Evolutionary conservation across 2,329 filamentous ascomycete genomes (phyloP).

Genomic region (Aspergillus tanneri): DNA sequence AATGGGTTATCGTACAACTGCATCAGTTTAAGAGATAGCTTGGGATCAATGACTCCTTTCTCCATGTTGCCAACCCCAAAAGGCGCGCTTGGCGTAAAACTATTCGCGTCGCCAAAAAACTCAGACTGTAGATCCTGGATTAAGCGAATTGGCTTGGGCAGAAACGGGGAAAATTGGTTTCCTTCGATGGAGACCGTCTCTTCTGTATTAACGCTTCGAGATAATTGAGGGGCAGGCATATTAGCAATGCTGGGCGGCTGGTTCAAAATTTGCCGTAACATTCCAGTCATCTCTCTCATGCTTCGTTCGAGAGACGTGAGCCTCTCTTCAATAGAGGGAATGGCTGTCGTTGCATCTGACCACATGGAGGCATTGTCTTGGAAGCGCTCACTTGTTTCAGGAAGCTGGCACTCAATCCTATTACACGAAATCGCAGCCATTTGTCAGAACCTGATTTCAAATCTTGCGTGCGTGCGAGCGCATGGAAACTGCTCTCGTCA

Average conservation of each 20-base stretch:
- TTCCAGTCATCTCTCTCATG: conserved; percentile 37
- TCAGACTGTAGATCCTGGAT: conserved; percentile 35
- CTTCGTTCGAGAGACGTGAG: conserved; percentile 33
- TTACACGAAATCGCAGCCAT: not conserved
- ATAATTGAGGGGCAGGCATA: conserved; percentile 19
- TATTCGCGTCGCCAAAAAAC: conserved; percentile 29
- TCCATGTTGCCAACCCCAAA: conserved; percentile 28
- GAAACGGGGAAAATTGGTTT: conserved; percentile 20
- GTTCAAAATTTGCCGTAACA: conserved; percentile 34
- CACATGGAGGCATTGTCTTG: conserved; percentile 33
- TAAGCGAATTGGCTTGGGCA: conserved; percentile 32
- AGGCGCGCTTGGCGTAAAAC: conserved; percentile 23
- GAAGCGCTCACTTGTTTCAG: conserved; percentile 34
- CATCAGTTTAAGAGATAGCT: conserved; percentile 32
- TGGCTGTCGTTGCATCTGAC: conserved; percentile 31
- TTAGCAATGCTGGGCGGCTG: conserved; percentile 22
- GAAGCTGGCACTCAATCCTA: conserved; percentile 38
- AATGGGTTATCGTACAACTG: conserved; percentile 26
- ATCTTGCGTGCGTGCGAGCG: not conserved
- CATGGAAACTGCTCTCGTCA: not conserved
- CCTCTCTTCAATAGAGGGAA: conserved; percentile 36
- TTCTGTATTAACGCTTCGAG: conserved; percentile 25
- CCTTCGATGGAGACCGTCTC: conserved; percentile 24
- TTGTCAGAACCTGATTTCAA: conserved; percentile 8
- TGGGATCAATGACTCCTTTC: conserved; percentile 32